Conservation (phyloP, 306 rosid genomes). For the Gastrolobium bilobum region DNA sequence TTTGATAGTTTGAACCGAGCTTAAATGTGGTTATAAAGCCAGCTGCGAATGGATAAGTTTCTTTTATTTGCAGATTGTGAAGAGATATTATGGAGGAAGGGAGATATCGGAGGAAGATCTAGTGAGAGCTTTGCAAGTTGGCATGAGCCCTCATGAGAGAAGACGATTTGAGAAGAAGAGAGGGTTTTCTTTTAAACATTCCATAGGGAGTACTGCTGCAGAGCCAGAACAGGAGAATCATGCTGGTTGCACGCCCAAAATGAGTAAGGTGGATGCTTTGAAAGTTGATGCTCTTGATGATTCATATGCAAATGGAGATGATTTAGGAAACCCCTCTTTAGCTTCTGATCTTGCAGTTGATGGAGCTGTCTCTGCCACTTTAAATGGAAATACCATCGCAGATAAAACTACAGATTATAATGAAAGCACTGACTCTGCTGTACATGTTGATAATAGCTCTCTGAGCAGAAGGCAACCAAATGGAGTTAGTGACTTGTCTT, state of each 20-base stretch:
- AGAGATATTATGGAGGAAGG: slow-evolving; percentile 88
- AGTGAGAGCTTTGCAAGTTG: slow-evolving; percentile 80
- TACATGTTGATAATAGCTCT: slow-evolving; percentile 46
- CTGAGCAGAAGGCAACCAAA: slow-evolving; percentile 45
- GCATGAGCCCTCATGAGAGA: slow-evolving; percentile 91
- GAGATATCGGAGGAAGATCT: slow-evolving; percentile 87
- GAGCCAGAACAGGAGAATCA: slow-evolving; percentile 54
- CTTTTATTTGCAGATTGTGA: slow-evolving; percentile 67
- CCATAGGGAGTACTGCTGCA: slow-evolving; percentile 45
- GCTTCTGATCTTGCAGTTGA: slow-evolving; percentile 53
- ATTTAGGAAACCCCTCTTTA: slow-evolving; percentile 46
- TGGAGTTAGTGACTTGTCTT: slow-evolving; percentile 47
- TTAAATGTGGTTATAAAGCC: slow-evolving; percentile 31
- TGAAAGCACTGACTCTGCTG: slow-evolving; percentile 39
- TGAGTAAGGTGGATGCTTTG: slow-evolving; percentile 43
- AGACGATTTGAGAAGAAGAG: slow-evolving; percentile 76
- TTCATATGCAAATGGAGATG: slow-evolving; percentile 48
- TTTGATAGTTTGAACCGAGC: slow-evolving; percentile 7
- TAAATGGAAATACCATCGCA: slow-evolving; percentile 43
- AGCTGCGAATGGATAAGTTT: neutral
- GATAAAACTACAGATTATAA: slow-evolving; percentile 45
- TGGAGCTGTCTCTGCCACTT: slow-evolving; percentile 47
- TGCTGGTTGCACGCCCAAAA: slow-evolving; percentile 42
- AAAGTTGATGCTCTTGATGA: slow-evolving; percentile 47
- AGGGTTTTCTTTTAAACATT: slow-evolving; percentile 67